Base-by-base conservation (phyloP, 371 early-diverging fungal species). In the Rhizoclosmatium hyalinum region DNA sequence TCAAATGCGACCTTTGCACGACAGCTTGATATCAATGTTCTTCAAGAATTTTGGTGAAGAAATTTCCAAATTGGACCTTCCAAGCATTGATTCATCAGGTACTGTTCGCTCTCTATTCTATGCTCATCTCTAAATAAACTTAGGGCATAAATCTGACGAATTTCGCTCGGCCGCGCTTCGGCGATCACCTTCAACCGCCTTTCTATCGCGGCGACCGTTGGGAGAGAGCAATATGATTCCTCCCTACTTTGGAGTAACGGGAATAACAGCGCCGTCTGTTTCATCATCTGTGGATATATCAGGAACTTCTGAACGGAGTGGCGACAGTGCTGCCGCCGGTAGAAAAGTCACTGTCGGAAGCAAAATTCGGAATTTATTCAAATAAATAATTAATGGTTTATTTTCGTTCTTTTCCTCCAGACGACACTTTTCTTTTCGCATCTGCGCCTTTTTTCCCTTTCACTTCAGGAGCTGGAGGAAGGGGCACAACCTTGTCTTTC, bases 1-100 rank as follows among this genome's bases (percentile, higher is more conserved):
- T 6, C 89, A 91, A 57, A 91, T 94, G 92, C 76, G 88, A 56
- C 94, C 94, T 8, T 87, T 93, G 73, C 94, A 94, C 74, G 87
- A 86, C 0, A 90, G 89, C 2, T 75, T 94, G 19, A 81, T 90
- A 17, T 83, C 82, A 91, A 90, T 90, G 42, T 93, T 90, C 81
- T 77, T 87, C 19, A 90, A 90, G 77, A 92, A 92, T 68, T 93
- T 91, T 80, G 86, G 81, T 21, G 88, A 89, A 12, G 93, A 93
- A 68, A 88, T 92, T 42, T 74, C 80, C 3, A 46, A 63, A 5
- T 66, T 82, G 50, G 50, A 50, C 17, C 17, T 50, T 6, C 50
- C 50, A 50, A 50, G 1, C 17, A 50, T 50, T 12, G 50, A 12
- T 50, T 50, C 50, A 32, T 32, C 32, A 32, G 32, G 32, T 32